A percentile compares a stretch with the other conserved stretches of the same genome.
These are phyloP conservation scores for Penstemon barbatus DNA, from an alignment of 257 asterid species.

Conservation along the genomic window DNA sequence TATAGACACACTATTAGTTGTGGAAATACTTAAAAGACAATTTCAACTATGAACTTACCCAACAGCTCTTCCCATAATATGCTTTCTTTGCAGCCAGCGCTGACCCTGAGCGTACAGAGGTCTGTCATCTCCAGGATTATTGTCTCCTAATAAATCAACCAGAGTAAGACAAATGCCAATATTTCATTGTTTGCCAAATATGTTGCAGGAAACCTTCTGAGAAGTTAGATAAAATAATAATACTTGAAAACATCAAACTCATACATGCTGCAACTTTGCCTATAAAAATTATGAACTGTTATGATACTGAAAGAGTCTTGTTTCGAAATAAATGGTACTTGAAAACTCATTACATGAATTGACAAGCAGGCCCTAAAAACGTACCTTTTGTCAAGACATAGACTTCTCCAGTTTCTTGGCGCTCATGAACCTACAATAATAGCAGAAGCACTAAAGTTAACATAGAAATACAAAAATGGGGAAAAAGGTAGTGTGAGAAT, in stretches of 20 bases:
- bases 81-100: conserved; percentile 90
- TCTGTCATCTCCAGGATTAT: conserved; percentile 92
- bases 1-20: conserved; percentile 5
- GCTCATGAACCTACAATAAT: conserved; percentile 85
- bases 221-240: not conserved
- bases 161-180: conserved; percentile 27
- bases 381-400: conserved; percentile 95
- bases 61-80: conserved; percentile 99
- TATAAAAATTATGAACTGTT: not conserved
- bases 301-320: not conserved
- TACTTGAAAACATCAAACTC: not conserved
- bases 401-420: conserved; percentile 83
- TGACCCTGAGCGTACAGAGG: conserved; percentile 96
- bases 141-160: conserved; percentile 67
- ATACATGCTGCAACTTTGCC: conserved; percentile 22
- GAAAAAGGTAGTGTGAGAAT: conserved; percentile 7
- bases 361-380: not conserved
- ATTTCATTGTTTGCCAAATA: not conserved
- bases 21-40: conserved; percentile 1
- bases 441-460: conserved; percentile 2
- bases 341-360: not conserved
- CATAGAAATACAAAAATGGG: not conserved
- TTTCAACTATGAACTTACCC: conserved; percentile 66
- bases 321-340: not conserved
- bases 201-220: conserved; percentile 12